Conservation (phyloP, 116 monocot species). For the Cymodocea nodosa region DNA sequence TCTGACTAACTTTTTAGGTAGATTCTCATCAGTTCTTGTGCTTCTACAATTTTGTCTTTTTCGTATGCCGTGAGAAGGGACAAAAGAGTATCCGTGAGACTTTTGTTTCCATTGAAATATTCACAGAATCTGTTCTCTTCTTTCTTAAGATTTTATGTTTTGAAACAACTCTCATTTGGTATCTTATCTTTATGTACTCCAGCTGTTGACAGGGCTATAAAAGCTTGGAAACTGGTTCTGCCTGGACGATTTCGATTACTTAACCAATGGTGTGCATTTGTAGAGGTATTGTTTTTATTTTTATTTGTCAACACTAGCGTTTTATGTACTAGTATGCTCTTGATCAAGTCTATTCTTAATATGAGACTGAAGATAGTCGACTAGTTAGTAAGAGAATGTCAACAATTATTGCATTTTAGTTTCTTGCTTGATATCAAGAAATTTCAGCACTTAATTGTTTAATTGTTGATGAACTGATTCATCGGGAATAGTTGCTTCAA, state of each 20-base stretch:
- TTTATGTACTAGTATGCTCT: too few species aligned
- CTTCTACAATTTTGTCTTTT: slow-evolving; percentile 92
- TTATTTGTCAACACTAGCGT: too few species aligned
- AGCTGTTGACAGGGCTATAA: slow-evolving; percentile 60
- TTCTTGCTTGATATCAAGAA: too few species aligned
- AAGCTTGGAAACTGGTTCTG: slow-evolving; percentile 75
- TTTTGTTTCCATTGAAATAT: slow-evolving; percentile 4
- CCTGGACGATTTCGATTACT: slow-evolving; percentile 79
- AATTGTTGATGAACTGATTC: too few species aligned
- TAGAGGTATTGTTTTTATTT: slow-evolving; percentile 32
- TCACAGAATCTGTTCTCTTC: not conserved
- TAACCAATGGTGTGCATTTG: slow-evolving; percentile 75
- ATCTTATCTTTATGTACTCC: slow-evolving; percentile 7
- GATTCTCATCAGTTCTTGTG: slow-evolving; percentile 52
- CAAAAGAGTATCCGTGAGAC: slow-evolving; percentile 79
- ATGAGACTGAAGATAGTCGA: too few species aligned
- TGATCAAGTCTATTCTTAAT: too few species aligned
- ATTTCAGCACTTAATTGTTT: too few species aligned
- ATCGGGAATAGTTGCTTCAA: too few species aligned
- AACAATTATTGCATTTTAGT: too few species aligned
- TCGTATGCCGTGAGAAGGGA: slow-evolving; percentile 75
- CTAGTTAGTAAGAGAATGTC: too few species aligned
- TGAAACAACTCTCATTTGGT: not conserved
- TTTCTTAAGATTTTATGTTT: not conserved
- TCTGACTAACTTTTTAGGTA: slow-evolving; percentile 32